phyloP scores from a whole-genome alignment of 306 rosid genomes.

The Lagenaria siceraria region DNA sequence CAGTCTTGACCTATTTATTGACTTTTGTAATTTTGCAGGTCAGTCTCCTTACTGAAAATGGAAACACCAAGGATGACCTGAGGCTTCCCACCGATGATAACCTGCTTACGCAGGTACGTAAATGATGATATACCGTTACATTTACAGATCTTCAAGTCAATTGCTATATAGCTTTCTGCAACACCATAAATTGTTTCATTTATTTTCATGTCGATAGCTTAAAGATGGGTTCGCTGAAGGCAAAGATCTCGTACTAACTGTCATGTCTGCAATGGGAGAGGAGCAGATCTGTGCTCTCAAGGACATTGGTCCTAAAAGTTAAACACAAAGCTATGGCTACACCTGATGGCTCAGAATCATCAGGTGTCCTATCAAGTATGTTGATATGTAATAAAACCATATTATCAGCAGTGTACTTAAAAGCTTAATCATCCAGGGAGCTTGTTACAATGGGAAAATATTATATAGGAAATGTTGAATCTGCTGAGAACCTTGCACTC shows the following conservation, averaged over 20 bases:
- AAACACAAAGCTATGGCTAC: slow-evolving; percentile 27
- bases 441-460: not conserved
- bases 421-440: not conserved
- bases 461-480: not conserved
- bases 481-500: not conserved
- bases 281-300: slow-evolving; percentile 61
- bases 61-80: slow-evolving; percentile 73
- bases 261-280: slow-evolving; percentile 80
- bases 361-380: slow-evolving; percentile 20
- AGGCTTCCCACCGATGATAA: slow-evolving; percentile 63
- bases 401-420: not conserved
- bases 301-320: slow-evolving; percentile 61
- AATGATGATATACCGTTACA: not conserved
- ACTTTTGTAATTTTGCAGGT: slow-evolving; percentile 26
- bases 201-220: slow-evolving; percentile 24
- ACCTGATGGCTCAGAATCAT: slow-evolving; percentile 14
- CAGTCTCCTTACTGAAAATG: slow-evolving; percentile 56
- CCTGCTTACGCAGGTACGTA: slow-evolving; percentile 42
- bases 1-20: slow-evolving; percentile 6
- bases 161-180: not conserved
- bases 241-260: slow-evolving; percentile 62
- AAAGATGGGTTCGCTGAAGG: slow-evolving; percentile 64
- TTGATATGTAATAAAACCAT: slow-evolving; percentile 13
- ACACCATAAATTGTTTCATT: not conserved
- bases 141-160: not conserved